Percentiles rank a stretch among this genome's conserved stretches.
Evolutionary conservation across 371 early-diverging fungal species (phyloP).

Genomic region (Nosema bombycis): DNA sequence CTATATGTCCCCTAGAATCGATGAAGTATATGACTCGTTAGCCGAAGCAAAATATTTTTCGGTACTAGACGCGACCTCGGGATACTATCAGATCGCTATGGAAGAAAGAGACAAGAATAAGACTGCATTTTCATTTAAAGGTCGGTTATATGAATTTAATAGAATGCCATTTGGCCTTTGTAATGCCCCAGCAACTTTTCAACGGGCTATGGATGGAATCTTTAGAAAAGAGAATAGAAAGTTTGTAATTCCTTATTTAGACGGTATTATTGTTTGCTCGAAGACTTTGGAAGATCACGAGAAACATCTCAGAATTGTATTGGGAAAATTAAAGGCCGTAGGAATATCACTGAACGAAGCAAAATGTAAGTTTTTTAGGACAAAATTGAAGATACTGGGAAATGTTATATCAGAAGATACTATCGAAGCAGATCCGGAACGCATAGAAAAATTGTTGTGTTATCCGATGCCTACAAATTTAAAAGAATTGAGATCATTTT

Average conservation of each 20-base stretch:
- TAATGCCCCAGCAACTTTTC: no score
- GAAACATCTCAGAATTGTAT: neutral
- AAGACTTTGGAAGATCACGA: neutral
- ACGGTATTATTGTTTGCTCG: neutral
- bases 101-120: neutral
- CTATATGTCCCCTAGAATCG: slow-evolving; percentile 16
- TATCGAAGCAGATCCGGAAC: slow-evolving; percentile 23
- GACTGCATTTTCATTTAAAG: neutral
- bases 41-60: slow-evolving; percentile 3
- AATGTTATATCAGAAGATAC: neutral
- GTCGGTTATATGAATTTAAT: neutral
- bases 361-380: slow-evolving; percentile 25
- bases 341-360: slow-evolving; percentile 19
- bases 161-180: neutral
- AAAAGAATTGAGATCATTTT: slow-evolving; percentile 33
- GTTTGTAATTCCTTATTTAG: neutral
- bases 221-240: no score
- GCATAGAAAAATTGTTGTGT: slow-evolving; percentile 10
- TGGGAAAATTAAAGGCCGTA: neutral
- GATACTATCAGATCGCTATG: slow-evolving; percentile 2
- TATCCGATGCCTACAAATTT: slow-evolving; percentile 1
- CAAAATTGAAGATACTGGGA: slow-evolving; percentile 48
- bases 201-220: no score
- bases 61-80: slow-evolving; percentile 19
- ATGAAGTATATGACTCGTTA: slow-evolving; percentile 1